These are phyloP conservation scores for Globisporangium emineosum DNA, from an alignment of 352 stramenopile species.

Conservation along the genomic window DNA sequence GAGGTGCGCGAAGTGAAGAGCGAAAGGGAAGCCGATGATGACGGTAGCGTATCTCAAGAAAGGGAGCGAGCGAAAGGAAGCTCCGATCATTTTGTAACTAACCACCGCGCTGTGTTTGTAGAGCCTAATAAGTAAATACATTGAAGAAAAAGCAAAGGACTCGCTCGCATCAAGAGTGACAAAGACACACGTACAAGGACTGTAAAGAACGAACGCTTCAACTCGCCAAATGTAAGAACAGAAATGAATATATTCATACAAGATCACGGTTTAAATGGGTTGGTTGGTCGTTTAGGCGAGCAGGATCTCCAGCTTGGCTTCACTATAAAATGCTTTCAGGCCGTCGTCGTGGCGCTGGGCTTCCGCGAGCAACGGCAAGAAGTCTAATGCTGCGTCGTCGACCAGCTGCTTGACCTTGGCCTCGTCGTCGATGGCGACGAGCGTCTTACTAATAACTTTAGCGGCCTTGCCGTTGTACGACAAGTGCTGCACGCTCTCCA, in stretches of 20 bases:
- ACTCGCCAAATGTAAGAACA: slow-evolving; percentile 15
- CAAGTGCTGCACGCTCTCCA: slow-evolving; percentile 46
- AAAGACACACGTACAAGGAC: neutral
- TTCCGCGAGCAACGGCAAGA: slow-evolving; percentile 18
- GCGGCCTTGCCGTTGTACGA: slow-evolving; percentile 59
- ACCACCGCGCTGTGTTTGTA: slow-evolving; percentile 8
- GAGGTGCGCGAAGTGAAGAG: neutral
- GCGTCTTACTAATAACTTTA: slow-evolving; percentile 52
- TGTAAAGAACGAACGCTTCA: neutral
- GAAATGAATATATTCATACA: slow-evolving; percentile 26
- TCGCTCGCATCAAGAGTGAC: neutral
- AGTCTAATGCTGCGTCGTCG: slow-evolving; percentile 15
- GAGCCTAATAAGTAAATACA: slow-evolving; percentile 13
- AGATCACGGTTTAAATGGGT: slow-evolving; percentile 3
- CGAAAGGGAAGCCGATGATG: slow-evolving; percentile 1
- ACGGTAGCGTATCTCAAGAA: slow-evolving; percentile 4
- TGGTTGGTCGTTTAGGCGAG: neutral
- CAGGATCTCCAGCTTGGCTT: slow-evolving; percentile 20
- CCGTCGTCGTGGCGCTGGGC: slow-evolving; percentile 16
- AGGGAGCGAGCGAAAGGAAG: neutral
- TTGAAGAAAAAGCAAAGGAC: slow-evolving; percentile 7
- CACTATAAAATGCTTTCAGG: slow-evolving; percentile 14
- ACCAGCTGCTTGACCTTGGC: slow-evolving; percentile 41
- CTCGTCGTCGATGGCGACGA: slow-evolving; percentile 41
- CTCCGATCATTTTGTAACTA: slow-evolving; percentile 16